These are phyloP conservation scores for Onygenales sp. DNA, from an alignment of 2,329 filamentous ascomycete genomes.

Conservation along the genomic window DNA sequence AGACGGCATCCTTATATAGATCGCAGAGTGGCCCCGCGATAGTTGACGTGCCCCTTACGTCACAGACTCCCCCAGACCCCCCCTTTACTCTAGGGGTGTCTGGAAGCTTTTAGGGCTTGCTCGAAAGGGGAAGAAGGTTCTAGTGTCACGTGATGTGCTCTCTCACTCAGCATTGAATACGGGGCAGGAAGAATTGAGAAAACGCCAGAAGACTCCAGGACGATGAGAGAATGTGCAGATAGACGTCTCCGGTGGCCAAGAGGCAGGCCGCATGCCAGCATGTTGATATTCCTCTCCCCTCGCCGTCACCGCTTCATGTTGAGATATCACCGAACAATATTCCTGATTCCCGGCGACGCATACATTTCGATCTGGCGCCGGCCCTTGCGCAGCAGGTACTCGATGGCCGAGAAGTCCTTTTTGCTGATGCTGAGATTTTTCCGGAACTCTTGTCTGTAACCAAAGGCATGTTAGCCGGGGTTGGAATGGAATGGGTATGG, in stretches of 20 bases:
- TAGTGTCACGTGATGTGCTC: not conserved
- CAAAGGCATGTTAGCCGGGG: constrained; percentile 3
- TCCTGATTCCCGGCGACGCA: constrained; percentile 68
- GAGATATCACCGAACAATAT: constrained; percentile 42
- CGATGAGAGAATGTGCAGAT: too few species aligned
- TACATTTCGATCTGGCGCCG: constrained; percentile 73
- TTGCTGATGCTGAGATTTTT: constrained; percentile 61
- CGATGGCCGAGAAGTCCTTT: constrained; percentile 77
- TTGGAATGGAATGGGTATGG: not conserved
- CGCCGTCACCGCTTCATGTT: not conserved
- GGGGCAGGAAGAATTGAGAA: too few species aligned
- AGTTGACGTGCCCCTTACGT: not conserved
- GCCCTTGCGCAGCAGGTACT: constrained; percentile 76
- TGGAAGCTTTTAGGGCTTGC: not conserved
- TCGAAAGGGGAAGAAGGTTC: not conserved
- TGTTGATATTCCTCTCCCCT: too few species aligned
- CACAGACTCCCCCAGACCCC: not conserved
- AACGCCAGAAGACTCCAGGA: too few species aligned
- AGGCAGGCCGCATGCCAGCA: too few species aligned
- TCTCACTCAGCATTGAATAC: not conserved
- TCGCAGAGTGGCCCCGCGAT: too few species aligned
- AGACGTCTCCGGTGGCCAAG: too few species aligned
- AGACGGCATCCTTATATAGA: too few species aligned
- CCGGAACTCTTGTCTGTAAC: constrained; percentile 61
- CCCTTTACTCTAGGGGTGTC: not conserved